Evolutionary conservation across 2,329 filamentous ascomycete genomes (phyloP).

Genomic region (Botrytis fragariae): DNA sequence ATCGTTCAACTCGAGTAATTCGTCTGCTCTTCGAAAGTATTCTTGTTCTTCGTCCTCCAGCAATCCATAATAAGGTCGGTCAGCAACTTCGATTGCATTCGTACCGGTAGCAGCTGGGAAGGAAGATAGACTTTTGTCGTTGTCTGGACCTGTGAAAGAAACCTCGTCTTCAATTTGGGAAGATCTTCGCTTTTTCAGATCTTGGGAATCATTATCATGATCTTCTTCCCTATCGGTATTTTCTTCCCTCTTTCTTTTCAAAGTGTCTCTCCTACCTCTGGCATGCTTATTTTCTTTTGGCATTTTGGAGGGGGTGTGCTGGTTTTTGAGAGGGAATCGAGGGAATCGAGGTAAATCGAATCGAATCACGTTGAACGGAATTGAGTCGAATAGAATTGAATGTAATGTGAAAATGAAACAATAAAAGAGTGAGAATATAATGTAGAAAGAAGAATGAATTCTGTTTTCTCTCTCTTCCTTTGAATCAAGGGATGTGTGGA

Average conservation of each 20-base stretch:
- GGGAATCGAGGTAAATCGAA: neutral
- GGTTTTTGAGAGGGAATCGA: neutral
- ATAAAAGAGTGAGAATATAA: neutral
- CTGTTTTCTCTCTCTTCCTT: neutral
- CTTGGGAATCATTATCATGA: constrained; percentile 39
- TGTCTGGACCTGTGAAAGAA: constrained; percentile 27
- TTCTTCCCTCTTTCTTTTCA: constrained; percentile 47
- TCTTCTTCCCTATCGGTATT: constrained; percentile 42
- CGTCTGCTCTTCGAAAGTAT: constrained; percentile 88
- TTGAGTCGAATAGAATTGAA: neutral
- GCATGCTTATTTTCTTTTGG: constrained; percentile 59
- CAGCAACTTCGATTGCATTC: constrained; percentile 29
- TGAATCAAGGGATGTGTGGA: neutral
- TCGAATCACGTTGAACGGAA: neutral
- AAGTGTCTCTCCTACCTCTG: constrained; percentile 52
- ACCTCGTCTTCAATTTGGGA: constrained; percentile 7
- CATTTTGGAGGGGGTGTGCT: constrained; percentile 43
- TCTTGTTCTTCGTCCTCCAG: constrained; percentile 91
- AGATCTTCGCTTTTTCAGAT: constrained; percentile 39
- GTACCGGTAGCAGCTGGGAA: constrained; percentile 22
- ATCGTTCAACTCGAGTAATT: constrained; percentile 84
- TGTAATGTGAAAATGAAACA: neutral
- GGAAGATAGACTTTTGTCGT: constrained; percentile 18
- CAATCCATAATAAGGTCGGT: constrained; percentile 75
- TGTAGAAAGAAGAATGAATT: neutral